A percentile compares a stretch with the other conserved stretches of the same genome.
Conservation (phyloP, 2,329 filamentous ascomycete species). For the Paecilomyces fulvus region DNA sequence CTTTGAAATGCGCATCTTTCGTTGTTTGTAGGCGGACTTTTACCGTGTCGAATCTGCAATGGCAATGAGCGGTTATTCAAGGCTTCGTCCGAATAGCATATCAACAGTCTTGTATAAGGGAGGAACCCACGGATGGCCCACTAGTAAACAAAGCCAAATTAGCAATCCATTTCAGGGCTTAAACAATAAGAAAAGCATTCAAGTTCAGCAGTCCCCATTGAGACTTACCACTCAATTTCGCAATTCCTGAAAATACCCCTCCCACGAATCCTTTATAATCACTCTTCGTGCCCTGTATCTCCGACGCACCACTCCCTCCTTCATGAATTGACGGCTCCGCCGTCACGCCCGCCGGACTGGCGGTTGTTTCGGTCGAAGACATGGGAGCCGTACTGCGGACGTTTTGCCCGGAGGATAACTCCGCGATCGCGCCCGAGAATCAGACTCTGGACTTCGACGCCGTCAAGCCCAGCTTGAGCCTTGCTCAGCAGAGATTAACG, state of each 20-base stretch:
- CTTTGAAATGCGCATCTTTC: conserved; percentile 65
- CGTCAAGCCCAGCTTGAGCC: background rate
- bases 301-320: background rate
- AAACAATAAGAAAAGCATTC: background rate
- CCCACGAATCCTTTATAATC: conserved; percentile 96
- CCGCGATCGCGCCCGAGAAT: background rate
- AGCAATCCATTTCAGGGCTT: conserved; percentile 2
- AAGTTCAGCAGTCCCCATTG: background rate
- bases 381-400: background rate
- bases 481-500: background rate
- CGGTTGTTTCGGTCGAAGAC: background rate
- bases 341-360: background rate
- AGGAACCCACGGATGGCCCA: conserved; percentile 50
- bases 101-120: background rate
- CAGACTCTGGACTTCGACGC: background rate
- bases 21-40: conserved; percentile 95
- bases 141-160: conserved; percentile 22
- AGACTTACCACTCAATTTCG: conserved; percentile 69
- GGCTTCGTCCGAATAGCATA: conserved; percentile 6
- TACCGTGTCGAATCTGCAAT: conserved; percentile 77
- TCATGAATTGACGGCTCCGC: background rate
- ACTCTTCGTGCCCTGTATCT: conserved; percentile 14
- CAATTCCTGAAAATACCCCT: conserved; percentile 89
- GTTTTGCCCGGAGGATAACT: background rate
- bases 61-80: background rate